Base-by-base conservation (phyloP, 2,329 filamentous ascomycete genomes). In the Hypoxylon sp. region DNA sequence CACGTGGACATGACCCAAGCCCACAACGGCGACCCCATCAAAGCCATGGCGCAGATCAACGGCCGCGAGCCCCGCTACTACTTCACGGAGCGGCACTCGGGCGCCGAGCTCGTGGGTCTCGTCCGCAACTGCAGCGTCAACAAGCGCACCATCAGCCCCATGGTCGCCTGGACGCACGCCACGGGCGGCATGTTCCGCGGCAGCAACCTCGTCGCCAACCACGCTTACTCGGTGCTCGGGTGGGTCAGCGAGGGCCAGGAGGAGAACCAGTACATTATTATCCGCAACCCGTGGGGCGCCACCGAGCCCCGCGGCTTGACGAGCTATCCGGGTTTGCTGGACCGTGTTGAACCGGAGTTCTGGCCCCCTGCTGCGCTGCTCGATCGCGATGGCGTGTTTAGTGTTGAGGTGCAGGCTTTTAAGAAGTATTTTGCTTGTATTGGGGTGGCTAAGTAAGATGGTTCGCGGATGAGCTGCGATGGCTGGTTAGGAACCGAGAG, bases 1-100 rank as follows among this genome's bases (percentile, higher is more conserved):
- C 78, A 78, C 63, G 79, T 82, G 14, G 81, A 84, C 70, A 78
- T 83, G 70, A 83, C 81, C 22, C 77, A 80, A 72, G 78, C 76
- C 4, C 75, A 78, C 75, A 76, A 77, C 65, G 82, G 82, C 68
- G 81, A 83, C 72, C 81, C 81, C 11, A 72, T 83, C 74, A 83
- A 83, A 75, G 80, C 80, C 54, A 82, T 83, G 81, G 81, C 80
- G 3, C 81, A 83, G 76, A 78, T 83, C 71, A 81, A 80, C 72
- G 79, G 78, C 46, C 78, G 75, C 44, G 75, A 79, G 35, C 79
- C 80, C 33, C 73, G 77, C 24, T 82, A 82, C 77, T 82, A 73
- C 72, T 70, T 76, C 68, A 77, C 74, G 5, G 72, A 77, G 46
- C 75, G 75, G 39, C 80, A 79, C 74, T 74, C 75, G 8, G 71